Evolutionary conservation across 305 asterid species (phyloP), one percentile per base, ranked within the genome.

Genomic region (Fraxinus angustifolia): DNA sequence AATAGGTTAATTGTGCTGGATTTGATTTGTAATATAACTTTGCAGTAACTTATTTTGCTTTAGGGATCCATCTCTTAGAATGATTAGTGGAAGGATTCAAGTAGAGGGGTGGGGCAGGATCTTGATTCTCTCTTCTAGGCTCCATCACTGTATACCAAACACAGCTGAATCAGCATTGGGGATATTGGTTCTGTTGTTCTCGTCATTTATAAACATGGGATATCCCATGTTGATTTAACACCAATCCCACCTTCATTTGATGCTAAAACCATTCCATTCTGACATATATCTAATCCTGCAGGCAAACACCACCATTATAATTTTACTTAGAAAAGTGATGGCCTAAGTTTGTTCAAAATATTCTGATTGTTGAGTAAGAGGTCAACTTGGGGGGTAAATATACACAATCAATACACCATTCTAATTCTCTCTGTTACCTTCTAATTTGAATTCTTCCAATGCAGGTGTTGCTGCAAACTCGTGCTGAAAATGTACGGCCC

Each of bases 381-480:
- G 28, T 19, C 68, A 58, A 58, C 28, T 17, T 6, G 26, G 19
- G 26, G 67, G 10, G 26, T 3, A 33, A 17, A 19, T 19, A 19
- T 56, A 17, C 12, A n/a, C 23, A 53, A 45, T 17, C 4, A 45
- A 14, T 45, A 58, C 70, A 58, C 16, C 33, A 8, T 62, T 62
- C 72, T 21, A 23, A 23, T 62, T 23, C 34, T 62, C 30, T 8
- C 2, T 3, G 33, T 23, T 8, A 31, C 36, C 38, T 5, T 42
- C 26, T 4, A 5, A 40, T 42, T 2, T 17, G 21, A 21, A 23
- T 75, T 73, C 58, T 45, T 31, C 2, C 11, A 14, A 80, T 86
- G 79, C 88, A 95, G 99, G 97, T 95, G 28, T 82, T 95, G 90
- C 92, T 93, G 99, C 97, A 91, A 74, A 92, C 99, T 42, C 97